Base-by-base conservation (phyloP, 768 basidiomycete species). In the Pisolithus tinctorius region DNA sequence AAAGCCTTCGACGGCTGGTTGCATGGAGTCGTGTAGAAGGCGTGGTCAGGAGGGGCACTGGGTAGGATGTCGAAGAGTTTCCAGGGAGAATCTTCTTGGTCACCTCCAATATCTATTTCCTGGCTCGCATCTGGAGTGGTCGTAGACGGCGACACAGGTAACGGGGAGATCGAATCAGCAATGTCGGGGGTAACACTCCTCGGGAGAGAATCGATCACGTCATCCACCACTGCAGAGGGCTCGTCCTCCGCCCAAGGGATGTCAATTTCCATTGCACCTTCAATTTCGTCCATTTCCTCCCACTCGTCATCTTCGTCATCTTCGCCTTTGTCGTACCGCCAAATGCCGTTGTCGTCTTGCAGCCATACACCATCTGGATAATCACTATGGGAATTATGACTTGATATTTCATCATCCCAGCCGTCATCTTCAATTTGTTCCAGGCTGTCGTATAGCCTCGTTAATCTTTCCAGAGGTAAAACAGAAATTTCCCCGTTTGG, bases 11-110 rank as follows among this genome's bases (percentile, higher is more conserved):
- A 81, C 3, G 86, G 83, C 53, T 83, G 82, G 8, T 78, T 71
- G 20, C 81, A 76, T 3, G 78, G 56, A 16, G 82, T 77, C 30
- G 74, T 74, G 63, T 79, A 79, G 68, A 86, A 97, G 2, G 88
- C 85, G 58, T 97, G 93, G 61, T 96, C 94, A 44, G 57, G 58
- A 23, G 93, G 93, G 14, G 86, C 85, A 31, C 80, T 76, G 30
- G 89, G 67, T 25, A 92, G 71, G 40, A 95, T 71, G 49, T 85
- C 83, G 61, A 97, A 97, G n/a, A 83, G 81, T 56, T 82, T 82
- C 91, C 90, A 93, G 38, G 71, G 56, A 7, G 69, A 62, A n/a
- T 73, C 71, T 4, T 69, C 65, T 17, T 73, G 74, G 46, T 63
- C 63, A 5, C 67, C 58, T 25, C 65, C 65, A 25, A 62, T 49